These are phyloP conservation scores for Neurospora hispaniola DNA, from an alignment of 495 filamentous ascomycete genomes.

Conservation along the genomic window DNA sequence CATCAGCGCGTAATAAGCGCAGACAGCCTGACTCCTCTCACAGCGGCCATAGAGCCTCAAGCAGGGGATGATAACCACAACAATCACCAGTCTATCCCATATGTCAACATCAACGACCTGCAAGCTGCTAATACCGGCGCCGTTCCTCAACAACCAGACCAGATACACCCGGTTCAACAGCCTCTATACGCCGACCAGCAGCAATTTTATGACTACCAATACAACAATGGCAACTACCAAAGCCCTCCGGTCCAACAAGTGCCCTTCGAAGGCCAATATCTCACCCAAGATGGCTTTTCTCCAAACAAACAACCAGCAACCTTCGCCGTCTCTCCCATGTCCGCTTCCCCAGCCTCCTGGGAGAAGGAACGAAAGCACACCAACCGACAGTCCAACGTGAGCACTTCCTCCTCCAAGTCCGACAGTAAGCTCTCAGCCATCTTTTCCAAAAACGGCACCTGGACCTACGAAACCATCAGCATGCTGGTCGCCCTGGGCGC, in stretches of 20 bases:
- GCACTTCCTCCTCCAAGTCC: not conserved
- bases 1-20: not conserved
- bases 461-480: slow-evolving; percentile 13
- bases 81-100: not conserved
- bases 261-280: not conserved
- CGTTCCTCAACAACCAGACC: not conserved
- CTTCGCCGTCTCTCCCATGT: not conserved
- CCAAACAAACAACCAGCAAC: not conserved
- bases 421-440: not conserved
- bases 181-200: not conserved
- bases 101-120: not conserved
- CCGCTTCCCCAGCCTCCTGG: not conserved
- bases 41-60: not conserved
- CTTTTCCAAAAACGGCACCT: slow-evolving; percentile 7
- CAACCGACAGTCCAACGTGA: not conserved
- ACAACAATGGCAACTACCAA: not conserved
- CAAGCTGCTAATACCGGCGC: not conserved
- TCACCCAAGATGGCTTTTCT: not conserved
- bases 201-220: not conserved
- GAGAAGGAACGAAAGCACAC: not conserved
- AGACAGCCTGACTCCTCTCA: not conserved
- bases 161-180: not conserved
- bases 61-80: not conserved
- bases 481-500: slow-evolving; percentile 9
- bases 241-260: not conserved